phyloP scores from a whole-genome alignment of 2,329 filamentous ascomycete genomes.

The Cercospora sp. region DNA sequence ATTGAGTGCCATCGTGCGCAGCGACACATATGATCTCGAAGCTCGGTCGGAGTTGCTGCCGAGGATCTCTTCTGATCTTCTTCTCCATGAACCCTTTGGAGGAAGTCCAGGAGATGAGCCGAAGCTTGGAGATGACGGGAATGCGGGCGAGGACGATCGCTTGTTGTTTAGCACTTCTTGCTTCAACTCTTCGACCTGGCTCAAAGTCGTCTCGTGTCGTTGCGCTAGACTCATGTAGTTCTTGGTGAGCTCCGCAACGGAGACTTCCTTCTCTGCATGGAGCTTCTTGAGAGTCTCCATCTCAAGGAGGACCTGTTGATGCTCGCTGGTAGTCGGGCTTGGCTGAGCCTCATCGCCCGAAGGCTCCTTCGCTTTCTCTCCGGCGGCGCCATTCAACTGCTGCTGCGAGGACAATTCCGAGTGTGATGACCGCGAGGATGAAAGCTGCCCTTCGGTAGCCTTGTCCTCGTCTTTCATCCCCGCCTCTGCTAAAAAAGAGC shows the following conservation, averaged over 20 bases:
- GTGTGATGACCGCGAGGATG: conserved; percentile 86
- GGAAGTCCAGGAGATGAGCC: conserved; percentile 24
- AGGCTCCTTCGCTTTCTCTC: conserved; percentile 19
- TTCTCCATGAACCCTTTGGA: conserved; percentile 61
- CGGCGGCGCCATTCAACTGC: conserved; percentile 59
- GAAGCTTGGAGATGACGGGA: conserved; percentile 23
- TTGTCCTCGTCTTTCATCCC: conserved; percentile 70
- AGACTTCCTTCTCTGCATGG: conserved; percentile 73
- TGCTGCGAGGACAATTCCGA: conserved; percentile 89
- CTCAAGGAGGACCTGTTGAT: conserved; percentile 65
- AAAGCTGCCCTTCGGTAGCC: conserved; percentile 58
- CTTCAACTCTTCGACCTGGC: conserved; percentile 88
- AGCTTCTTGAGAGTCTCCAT: conserved; percentile 69
- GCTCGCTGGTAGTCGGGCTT: conserved; percentile 38
- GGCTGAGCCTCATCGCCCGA: conserved; percentile 19
- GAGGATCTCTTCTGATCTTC: conserved; percentile 38
- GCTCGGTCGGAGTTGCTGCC: conserved; percentile 69
- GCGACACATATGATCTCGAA: conserved; percentile 83
- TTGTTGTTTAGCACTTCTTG: conserved; percentile 73
- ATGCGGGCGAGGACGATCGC: conserved; percentile 30
- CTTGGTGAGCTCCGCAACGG: conserved; percentile 69
- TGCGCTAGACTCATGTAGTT: conserved; percentile 82
- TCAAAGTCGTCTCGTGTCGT: conserved; percentile 77
- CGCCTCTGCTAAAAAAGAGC: conserved; percentile 81
- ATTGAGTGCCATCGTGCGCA: conserved; percentile 84